Evolutionary conservation across 73 alveolate genomes (phyloP), one percentile per base, ranked within the genome.

Genomic region (Uronychia setigera): DNA sequence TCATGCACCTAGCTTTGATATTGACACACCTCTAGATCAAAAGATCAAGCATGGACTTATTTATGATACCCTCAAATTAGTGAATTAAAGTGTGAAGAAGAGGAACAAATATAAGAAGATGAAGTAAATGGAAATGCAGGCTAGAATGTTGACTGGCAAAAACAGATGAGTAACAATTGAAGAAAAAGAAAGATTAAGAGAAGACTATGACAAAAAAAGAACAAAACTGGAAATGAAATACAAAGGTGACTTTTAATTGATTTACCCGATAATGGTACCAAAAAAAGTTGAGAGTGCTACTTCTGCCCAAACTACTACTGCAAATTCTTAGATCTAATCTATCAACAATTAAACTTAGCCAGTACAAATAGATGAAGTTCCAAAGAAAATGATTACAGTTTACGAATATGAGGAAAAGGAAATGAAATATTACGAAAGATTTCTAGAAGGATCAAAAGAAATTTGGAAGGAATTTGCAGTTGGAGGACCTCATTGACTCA

Each of bases 11-110:
- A 60, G 88, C 78, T 90, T 90, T 60, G 83, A 79, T 0, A 90
- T 92, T 28, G 95, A 90, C 59, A 83, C 91, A 32, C 95, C 95
- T 0, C 60, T 90, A 26, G 95, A 90, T 34, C 58, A 74, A 59
- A 85, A 84, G 34, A 80, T 90, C 0, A 90, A 90, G 79, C 81
- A 78, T 0, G 88, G 74, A 26, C 86, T 90, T 28, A 90, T 90
- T 59, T 28, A 33, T 31, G 90, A 90, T 57, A 83, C 95, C 31
- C 67, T 90, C 31, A 80, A 35, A n/a, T 14, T 90, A 28, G 80
- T 86, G 29, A 85, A 86, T 67, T 31, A 84, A 32, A 29, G 79
- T 0, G 33, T 75, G 0, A 85, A 80, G 74, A 79, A 77, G 58
- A 76, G 77, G 59, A 77, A 85, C 31, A 34, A 85, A 86, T 85